A percentile compares a stretch with the other conserved stretches of the same genome.
These are phyloP conservation scores for Microcyclosporella mali DNA, from an alignment of 2,329 filamentous ascomycete genomes.

Conservation along the genomic window DNA sequence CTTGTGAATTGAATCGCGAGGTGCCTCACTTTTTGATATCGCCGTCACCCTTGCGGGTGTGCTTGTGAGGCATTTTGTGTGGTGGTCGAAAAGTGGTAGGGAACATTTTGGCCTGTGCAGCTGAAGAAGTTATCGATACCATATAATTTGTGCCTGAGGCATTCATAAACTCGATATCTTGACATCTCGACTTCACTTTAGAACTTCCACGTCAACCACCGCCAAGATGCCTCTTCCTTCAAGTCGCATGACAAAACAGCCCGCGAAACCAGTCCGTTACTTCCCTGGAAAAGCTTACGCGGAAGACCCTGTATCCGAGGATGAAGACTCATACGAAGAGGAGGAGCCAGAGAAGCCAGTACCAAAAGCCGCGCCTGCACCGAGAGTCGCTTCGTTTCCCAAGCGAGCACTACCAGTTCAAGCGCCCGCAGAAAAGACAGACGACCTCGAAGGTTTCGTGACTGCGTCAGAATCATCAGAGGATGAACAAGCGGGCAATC, in stretches of 20 bases:
- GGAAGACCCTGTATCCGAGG: constrained; percentile 40
- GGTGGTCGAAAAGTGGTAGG: background rate
- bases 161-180: no score
- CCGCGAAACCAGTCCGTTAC: constrained; percentile 70
- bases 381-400: constrained; percentile 45
- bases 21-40: constrained; percentile 33
- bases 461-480: constrained; percentile 46
- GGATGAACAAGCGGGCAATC: constrained; percentile 34
- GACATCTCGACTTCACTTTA: no score
- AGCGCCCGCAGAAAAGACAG: constrained; percentile 26
- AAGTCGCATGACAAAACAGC: constrained; percentile 87
- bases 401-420: constrained; percentile 31
- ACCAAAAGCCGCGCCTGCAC: constrained; percentile 32
- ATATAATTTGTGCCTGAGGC: no score
- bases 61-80: constrained; percentile 28
- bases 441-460: constrained; percentile 51
- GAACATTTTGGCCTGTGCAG: no score
- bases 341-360: constrained; percentile 44
- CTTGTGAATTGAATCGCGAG: background rate
- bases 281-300: constrained; percentile 72
- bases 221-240: constrained; percentile 57
- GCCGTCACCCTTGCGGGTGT: constrained; percentile 27
- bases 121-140: no score
- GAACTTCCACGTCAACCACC: background rate
- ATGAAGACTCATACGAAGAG: constrained; percentile 44